Base-by-base conservation (phyloP, 2,329 filamentous ascomycete genomes). In the Ilyonectria sp. region DNA sequence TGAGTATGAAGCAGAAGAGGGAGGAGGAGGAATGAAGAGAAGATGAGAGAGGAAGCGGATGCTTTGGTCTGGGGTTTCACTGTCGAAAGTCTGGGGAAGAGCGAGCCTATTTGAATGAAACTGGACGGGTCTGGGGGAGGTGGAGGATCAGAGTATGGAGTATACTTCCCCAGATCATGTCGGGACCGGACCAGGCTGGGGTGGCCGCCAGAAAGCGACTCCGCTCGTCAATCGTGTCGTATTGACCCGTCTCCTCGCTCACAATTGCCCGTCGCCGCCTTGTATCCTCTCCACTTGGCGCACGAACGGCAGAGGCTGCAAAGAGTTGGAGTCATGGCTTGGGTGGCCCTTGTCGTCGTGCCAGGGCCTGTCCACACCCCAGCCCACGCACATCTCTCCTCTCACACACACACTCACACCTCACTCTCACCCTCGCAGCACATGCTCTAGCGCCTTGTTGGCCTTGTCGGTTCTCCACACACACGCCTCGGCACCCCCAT, bases 71-170 rank as follows among this genome's bases (percentile, higher is more conserved):
- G 67, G 37, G 62, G 68, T 69, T 54, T 52, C 46, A 57, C 65
- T 55, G 47, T 7, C 17, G 52, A 66, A 57, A 71, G 57, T 55
- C 63, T 72, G 74, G 73, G 73, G 74, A 73, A 73, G 71, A 64
- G 59, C 26, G 55, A 17, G 46, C 56, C 63, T 71, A 74, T 74
- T 76, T 66, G 63, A 66, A 66, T 53, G 23, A 57, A 54, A 57
- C 57, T 21, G 52, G 21, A 40, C 29, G 23, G 29, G 40, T 31
- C 52, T 50, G 43, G 59, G 59, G 59, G 37, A 56, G 59, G 17
- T 35, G 33, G 58, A 47, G 50, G 56, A 50, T 21, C 23, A 55
- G n/a, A 40, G 46, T 43, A 43, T 19, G 13, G 43, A 49, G n/a
- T 46, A 60, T 49, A 37, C 35, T 57, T 58, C 58, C 58, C 57